phyloP scores from a whole-genome alignment of 108 stramenopile genomes.

The Epithemia pelagica region DNA sequence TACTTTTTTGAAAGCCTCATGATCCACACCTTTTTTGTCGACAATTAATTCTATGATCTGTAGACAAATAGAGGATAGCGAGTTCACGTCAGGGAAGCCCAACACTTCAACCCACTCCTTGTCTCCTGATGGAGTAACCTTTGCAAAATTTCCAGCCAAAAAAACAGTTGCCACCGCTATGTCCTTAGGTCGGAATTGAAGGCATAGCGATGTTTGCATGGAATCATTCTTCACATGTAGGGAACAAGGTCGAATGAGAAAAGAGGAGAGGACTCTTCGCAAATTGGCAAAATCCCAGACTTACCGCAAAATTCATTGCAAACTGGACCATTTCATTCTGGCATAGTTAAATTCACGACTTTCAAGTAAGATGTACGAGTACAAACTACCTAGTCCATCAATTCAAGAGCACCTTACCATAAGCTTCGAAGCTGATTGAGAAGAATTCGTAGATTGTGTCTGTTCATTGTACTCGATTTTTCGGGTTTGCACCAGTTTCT shows the following conservation, averaged over 20 bases:
- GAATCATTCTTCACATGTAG: too few relatives aligned
- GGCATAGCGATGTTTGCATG: slow-evolving; percentile 71
- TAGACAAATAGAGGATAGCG: slow-evolving; percentile 33
- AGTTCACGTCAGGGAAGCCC: slow-evolving; percentile 26
- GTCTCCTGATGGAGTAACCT: slow-evolving; percentile 31
- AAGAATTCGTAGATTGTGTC: slow-evolving; percentile 1
- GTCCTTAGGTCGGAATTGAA: slow-evolving; percentile 55
- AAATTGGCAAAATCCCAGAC: too few relatives aligned
- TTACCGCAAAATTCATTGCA: slow-evolving; percentile 80
- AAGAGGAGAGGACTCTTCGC: too few relatives aligned
- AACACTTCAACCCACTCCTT: slow-evolving; percentile 55
- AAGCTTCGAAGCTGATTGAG: not conserved
- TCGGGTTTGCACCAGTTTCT: slow-evolving; percentile 38
- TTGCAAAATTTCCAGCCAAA: slow-evolving; percentile 55
- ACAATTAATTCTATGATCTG: slow-evolving; percentile 52
- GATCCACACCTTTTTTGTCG: slow-evolving; percentile 39
- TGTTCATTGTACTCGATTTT: slow-evolving; percentile 52
- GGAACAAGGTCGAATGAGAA: too few relatives aligned
- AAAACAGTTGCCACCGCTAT: slow-evolving; percentile 72
- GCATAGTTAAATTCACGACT: too few relatives aligned
- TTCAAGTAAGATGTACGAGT: too few relatives aligned
- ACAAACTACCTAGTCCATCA: slow-evolving; percentile 48
- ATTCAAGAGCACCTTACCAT: not conserved
- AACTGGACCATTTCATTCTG: slow-evolving; percentile 60
- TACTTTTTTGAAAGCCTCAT: slow-evolving; percentile 33